Evolutionary conservation across 2,329 filamentous ascomycete species (phyloP), one percentile per base, ranked within the genome.

Genomic region (Penicillium sp.): DNA sequence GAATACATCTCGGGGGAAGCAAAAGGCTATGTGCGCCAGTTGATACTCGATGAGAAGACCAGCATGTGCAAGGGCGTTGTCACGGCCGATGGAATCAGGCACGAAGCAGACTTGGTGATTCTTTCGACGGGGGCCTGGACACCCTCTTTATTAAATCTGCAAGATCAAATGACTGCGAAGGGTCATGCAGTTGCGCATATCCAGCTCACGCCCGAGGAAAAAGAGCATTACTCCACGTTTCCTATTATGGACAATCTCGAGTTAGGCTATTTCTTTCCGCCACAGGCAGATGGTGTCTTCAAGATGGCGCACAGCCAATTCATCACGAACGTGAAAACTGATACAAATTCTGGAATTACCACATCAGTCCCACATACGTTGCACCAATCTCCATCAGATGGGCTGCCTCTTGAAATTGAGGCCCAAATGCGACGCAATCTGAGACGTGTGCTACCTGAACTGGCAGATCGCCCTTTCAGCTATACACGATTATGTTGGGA

Each of bases 181-280:
- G 56, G 50, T 23, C 51, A 56, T 32, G 39, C 29, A 17, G 55
- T 63, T 3, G 58, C 52, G 3, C 55, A 62, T 41, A 61, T 63
- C 33, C 53, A 59, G n/a, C 48, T 63, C 8, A 42, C 53, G 2
- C 53, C 52, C 10, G 37, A 24, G 0, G 59, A 63, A 30, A 36
- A 30, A 17, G 20, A 42, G 12, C 46, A 54, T n/a, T 63, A 61
- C 46, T 32, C 32, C 4, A 18, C 41, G 3, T 36, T 59, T 32
- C 57, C 59, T 2, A 56, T 63, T 10, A 44, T 58, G 21, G 54
- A 56, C 36, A 57, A 62, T 23, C 44, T 55, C 6, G 61, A 62
- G 30, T 7, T 50, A 21, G 51, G 56, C 6, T 55, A 48, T 33
- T 51, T 56, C 23, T 57, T 59, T 30, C 48, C 48, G n/a, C 56